Evolutionary conservation across 306 rosid species (phyloP).

Genomic region (Abrus pulchellus): DNA sequence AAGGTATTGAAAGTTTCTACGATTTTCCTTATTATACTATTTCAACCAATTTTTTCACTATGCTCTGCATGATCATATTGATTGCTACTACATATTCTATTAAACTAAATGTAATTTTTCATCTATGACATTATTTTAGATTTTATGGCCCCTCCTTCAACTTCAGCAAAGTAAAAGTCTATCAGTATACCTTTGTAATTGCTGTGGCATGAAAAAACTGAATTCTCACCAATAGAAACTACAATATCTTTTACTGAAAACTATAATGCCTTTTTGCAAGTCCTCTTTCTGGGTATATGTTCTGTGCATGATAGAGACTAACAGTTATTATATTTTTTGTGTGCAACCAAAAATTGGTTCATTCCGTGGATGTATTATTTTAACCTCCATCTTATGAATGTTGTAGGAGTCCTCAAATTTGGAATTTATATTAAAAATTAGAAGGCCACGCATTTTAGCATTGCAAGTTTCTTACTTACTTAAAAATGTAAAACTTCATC

Average conservation of each 20-base stretch:
- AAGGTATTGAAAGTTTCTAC: slow-evolving; percentile 60
- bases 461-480: not conserved
- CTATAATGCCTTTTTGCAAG: not conserved
- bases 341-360: not conserved
- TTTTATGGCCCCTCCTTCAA: not conserved
- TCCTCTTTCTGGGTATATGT: not conserved
- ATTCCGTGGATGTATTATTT: slow-evolving; percentile 10
- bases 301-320: not conserved
- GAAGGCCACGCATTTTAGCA: not conserved
- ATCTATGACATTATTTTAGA: not conserved
- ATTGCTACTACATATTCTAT: not conserved
- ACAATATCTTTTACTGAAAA: not conserved
- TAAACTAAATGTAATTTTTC: slow-evolving; percentile 3
- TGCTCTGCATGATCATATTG: not conserved
- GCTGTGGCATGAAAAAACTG: slow-evolving; percentile 11
- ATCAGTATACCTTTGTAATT: slow-evolving; percentile 1
- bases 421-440: not conserved
- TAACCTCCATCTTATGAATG: not conserved
- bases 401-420: not conserved
- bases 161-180: not conserved
- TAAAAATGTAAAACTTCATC: not conserved
- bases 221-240: not conserved
- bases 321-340: not conserved
- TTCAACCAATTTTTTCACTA: not conserved
- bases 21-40: slow-evolving; percentile 20